Base-by-base conservation (phyloP, 2,329 filamentous ascomycete species). In the Paramyrothecium roridum region DNA sequence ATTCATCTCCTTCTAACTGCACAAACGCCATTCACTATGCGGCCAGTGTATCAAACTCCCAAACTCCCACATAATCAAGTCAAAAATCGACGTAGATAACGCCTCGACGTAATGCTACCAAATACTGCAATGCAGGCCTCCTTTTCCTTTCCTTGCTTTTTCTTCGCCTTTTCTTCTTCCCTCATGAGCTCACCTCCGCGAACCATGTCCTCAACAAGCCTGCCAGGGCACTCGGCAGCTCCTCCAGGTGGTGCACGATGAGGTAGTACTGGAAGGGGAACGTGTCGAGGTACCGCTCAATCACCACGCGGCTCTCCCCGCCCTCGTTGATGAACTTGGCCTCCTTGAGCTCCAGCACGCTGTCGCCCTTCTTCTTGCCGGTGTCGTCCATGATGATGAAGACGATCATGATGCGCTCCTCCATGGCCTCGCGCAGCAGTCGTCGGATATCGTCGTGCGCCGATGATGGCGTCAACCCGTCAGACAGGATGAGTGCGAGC, bases 201-300 rank as follows among this genome's bases (percentile, higher is more conserved):
- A 99, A 97, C 96, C 96, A 99, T 62, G 96, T 96, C 74, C 93
- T 88, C 76, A 99, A 75, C 62, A 96, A 82, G 26, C 90, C 90
- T 16, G 92, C 90, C 73, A 99, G 73, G 47, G 97, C 93, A 34
- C 85, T 87, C 4, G 96, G 95, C 67, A 99, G 79, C 73, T 99
- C 95, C 66, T 89, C 87, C 50, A 99, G 86, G 75, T 98, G 86
- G 61, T 93, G 87, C 56, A 99, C 95, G 63, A 99, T 91, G 54
- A 99, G 76, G 70, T 98, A 99, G 76, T 97, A 99, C 70, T 89
- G 87, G 76, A 99, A 99, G 0, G 96, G 95, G 73, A 99, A 99
- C 8, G 87, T 89, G 71, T 99, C 96, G 63, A 99, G 82, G 70
- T 99, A 99, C 66, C 90, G 86, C 77, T 91, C 89, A 71, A 96